Conservation (phyloP, 768 basidiomycete genomes). For the Cystobasidium onofrii region DNA sequence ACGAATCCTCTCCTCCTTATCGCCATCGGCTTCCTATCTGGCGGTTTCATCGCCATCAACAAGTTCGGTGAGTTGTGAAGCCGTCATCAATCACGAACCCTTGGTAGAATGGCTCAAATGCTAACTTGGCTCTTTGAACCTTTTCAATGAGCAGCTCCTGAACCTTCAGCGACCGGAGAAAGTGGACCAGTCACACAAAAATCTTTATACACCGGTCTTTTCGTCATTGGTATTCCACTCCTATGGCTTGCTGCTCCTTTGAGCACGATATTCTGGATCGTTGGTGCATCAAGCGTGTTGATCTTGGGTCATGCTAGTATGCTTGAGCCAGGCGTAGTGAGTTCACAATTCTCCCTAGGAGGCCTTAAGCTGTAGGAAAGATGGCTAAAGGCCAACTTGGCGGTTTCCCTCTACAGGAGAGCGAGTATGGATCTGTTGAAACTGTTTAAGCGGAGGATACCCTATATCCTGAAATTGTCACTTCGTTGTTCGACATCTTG, state of each 20-base stretch:
- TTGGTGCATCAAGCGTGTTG: slow-evolving; percentile 74
- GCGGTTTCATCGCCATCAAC: slow-evolving; percentile 86
- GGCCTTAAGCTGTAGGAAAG: background rate
- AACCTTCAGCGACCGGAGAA: slow-evolving; percentile 16
- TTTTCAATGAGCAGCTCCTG: slow-evolving; percentile 6
- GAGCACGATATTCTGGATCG: slow-evolving; percentile 81
- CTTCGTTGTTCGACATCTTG: too few species aligned
- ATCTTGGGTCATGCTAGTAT: slow-evolving; percentile 77
- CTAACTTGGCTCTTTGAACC: background rate
- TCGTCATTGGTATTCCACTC: slow-evolving; percentile 83
- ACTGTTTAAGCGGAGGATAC: background rate
- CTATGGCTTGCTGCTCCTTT: slow-evolving; percentile 55
- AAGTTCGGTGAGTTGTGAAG: slow-evolving; percentile 54
- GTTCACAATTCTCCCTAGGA: background rate
- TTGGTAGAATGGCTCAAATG: too few species aligned
- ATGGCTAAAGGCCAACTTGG: too few species aligned
- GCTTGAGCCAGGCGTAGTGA: slow-evolving; percentile 79
- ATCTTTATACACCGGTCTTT: slow-evolving; percentile 75
- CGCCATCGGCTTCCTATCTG: slow-evolving; percentile 75
- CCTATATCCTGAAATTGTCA: background rate
- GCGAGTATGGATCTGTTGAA: slow-evolving; percentile 28
- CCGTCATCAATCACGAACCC: background rate
- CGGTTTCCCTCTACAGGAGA: slow-evolving; percentile 11
- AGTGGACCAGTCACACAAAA: slow-evolving; percentile 63
- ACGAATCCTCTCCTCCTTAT: slow-evolving; percentile 58